Conservation (phyloP, 2,329 filamentous ascomycete genomes). For the Colletotrichum karsti region DNA sequence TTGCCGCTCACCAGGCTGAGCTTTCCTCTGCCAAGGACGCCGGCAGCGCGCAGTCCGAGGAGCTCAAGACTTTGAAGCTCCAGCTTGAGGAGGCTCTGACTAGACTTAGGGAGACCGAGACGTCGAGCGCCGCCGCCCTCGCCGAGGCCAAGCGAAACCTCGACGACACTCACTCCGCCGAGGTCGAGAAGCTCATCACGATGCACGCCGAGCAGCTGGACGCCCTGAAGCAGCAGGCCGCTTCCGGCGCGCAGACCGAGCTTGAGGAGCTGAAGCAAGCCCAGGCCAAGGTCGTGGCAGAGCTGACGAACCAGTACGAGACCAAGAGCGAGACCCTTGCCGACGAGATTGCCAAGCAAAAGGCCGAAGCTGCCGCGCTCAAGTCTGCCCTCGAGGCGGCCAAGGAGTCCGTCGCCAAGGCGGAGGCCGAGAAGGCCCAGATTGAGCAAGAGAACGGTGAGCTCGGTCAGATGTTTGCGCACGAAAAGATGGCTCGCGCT, state of each 20-base stretch:
- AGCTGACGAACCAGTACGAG: slow-evolving; percentile 50
- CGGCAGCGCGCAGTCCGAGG: slow-evolving; percentile 42
- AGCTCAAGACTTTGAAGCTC: slow-evolving; percentile 44
- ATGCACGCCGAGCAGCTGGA: slow-evolving; percentile 52
- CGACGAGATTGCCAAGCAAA: slow-evolving; percentile 40
- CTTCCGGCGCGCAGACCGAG: slow-evolving; percentile 47
- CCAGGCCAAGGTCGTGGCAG: slow-evolving; percentile 49
- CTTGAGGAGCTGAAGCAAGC: slow-evolving; percentile 50
- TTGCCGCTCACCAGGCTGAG: slow-evolving; percentile 42
- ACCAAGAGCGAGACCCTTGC: slow-evolving; percentile 36
- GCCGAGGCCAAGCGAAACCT: slow-evolving; percentile 55
- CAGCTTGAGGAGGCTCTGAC: slow-evolving; percentile 41
- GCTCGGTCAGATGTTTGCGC: slow-evolving; percentile 62
- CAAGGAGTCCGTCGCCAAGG: slow-evolving; percentile 40
- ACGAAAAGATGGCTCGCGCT: slow-evolving; percentile 68
- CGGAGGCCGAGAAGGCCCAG: slow-evolving; percentile 48
- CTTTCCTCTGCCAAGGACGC: slow-evolving; percentile 41
- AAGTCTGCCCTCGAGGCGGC: slow-evolving; percentile 44
- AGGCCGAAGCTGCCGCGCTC: slow-evolving; percentile 38
- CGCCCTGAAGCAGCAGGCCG: slow-evolving; percentile 47
- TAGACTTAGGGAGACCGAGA: slow-evolving; percentile 45
- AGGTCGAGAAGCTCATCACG: slow-evolving; percentile 56
- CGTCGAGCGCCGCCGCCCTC: slow-evolving; percentile 52
- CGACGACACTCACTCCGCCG: slow-evolving; percentile 52
- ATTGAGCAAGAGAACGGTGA: slow-evolving; percentile 57